phyloP scores from a whole-genome alignment of 371 early-diverging fungal species.

The Saksenaea oblongispora region DNA sequence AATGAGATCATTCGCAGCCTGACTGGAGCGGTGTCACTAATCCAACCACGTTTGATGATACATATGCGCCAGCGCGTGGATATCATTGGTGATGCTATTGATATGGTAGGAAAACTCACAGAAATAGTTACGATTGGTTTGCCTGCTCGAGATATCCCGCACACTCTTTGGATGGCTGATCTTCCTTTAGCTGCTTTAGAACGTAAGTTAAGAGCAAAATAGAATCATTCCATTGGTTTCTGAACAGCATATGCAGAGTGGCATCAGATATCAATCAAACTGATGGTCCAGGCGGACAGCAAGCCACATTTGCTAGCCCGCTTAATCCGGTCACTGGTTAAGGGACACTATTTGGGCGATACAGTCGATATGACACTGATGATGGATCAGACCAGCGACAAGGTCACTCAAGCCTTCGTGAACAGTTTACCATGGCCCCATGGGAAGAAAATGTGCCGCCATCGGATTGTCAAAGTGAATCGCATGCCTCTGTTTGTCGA shows the following conservation, averaged over 20 bases:
- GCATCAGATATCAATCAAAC: conserved; percentile 52
- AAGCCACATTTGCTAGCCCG: conserved; percentile 56
- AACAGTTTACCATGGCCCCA: conserved; percentile 53
- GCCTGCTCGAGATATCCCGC: conserved; percentile 46
- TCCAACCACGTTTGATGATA: conserved; percentile 30
- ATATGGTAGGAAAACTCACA: conserved; percentile 18
- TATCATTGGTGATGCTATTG: conserved; percentile 8
- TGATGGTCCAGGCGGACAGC: conserved; percentile 57
- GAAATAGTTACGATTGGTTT: conserved; percentile 42
- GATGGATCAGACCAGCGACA: conserved; percentile 57
- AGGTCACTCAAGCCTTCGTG: conserved; percentile 48
- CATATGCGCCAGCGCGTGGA: conserved; percentile 15
- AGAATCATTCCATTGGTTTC: not conserved
- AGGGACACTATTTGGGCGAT: conserved; percentile 59
- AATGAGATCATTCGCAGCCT: conserved; percentile 16
- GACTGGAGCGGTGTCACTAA: conserved; percentile 13
- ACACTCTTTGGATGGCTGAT: conserved; percentile 53
- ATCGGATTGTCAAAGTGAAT: conserved; percentile 56
- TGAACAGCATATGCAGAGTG: conserved; percentile 42
- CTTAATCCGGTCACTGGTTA: conserved; percentile 48
- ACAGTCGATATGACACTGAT: conserved; percentile 53
- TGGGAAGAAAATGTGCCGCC: conserved; percentile 52
- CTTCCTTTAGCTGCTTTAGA: conserved; percentile 49
- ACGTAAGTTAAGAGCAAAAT: conserved; percentile 37
- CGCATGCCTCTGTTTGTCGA: conserved; percentile 61